Base-by-base conservation (phyloP, 2,329 filamentous ascomycete species). In the Colletotrichum echinochloae region DNA sequence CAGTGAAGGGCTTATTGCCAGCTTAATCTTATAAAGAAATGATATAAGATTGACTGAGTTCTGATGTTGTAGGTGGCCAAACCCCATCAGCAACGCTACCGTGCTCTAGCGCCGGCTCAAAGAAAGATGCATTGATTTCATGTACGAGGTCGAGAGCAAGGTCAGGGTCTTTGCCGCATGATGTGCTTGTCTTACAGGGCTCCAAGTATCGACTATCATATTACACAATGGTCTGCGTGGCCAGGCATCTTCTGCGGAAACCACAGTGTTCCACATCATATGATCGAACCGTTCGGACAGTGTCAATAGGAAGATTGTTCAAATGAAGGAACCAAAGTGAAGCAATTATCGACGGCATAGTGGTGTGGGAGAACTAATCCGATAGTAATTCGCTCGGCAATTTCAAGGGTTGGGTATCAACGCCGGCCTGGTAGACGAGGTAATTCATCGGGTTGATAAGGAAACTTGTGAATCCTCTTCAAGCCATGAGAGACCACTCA, bases 1-100 rank as follows among this genome's bases (percentile, higher is more conserved):
- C 28, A 78, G 76, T 63, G 77, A 77, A 70, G 75, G 75, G 6
- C 75, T 75, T 1, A 76, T 74, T 35, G 46, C 74, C 52, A 1
- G 74, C 76, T 18, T 75, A 74, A 44, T 74, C 74, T 14, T 75
- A 78, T 59, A 75, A 77, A 44, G 76, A 77, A 70, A 77, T 76
- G 52, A 74, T 74, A 0, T 57, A n/a, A n/a, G 18, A 9, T 6
- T 16, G 6, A 5, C 8, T 49, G 62, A 8, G 30, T 2, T 6
- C 28, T n/a, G 0, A 35, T 46, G 20, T 18, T 49, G 30, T 33
- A 73, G 70, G 76, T 41, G 75, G 76, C 18, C 72, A 77, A 60
- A 77, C 11, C 76, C 76, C 2, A 74, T 77, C 26, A 74, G 75
- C 55, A 74, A 74, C 65, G 76, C 75, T 1, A 54, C 74, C 2